A percentile compares a stretch with the other conserved stretches of the same genome.
These are phyloP conservation scores for Neoscytalidium dimidiatum DNA, from an alignment of 2,329 filamentous ascomycete genomes.

Conservation along the genomic window DNA sequence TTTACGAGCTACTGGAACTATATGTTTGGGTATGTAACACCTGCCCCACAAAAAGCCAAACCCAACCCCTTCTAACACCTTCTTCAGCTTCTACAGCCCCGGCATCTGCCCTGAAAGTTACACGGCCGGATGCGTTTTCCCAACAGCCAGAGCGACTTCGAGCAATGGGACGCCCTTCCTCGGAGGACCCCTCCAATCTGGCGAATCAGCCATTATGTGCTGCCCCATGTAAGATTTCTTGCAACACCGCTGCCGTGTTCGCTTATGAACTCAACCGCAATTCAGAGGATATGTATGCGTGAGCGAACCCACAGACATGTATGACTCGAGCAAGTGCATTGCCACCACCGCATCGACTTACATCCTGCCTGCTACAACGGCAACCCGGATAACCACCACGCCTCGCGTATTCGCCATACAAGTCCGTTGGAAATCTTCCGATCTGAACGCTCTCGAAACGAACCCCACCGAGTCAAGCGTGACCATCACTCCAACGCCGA, in stretches of 20 bases:
- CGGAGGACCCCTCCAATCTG: neutral
- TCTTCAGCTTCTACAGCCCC: neutral
- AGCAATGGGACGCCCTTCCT: slow-evolving; percentile 6
- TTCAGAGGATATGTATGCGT: neutral
- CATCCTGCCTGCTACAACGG: neutral
- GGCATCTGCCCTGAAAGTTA: slow-evolving; percentile 5
- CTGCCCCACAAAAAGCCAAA: neutral
- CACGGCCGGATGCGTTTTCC: neutral
- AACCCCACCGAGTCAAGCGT: neutral
- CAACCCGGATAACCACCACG: neutral
- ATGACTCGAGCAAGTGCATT: neutral
- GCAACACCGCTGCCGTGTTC: too few species aligned
- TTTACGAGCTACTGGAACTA: neutral
- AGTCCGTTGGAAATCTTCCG: slow-evolving; percentile 1
- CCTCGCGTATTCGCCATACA: slow-evolving; percentile 11
- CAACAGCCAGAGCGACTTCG: neutral
- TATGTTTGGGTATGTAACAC: neutral
- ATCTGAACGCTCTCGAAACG: neutral
- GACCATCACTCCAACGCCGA: neutral
- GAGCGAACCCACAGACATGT: neutral
- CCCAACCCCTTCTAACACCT: neutral
- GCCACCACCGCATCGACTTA: neutral
- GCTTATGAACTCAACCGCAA: neutral
- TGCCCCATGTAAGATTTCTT: neutral
- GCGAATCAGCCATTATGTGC: neutral